Percentiles rank a stretch among this genome's conserved stretches.
phyloP scores from a whole-genome alignment of 140 eudicot genomes.

The Erigeron philadelphicus region DNA sequence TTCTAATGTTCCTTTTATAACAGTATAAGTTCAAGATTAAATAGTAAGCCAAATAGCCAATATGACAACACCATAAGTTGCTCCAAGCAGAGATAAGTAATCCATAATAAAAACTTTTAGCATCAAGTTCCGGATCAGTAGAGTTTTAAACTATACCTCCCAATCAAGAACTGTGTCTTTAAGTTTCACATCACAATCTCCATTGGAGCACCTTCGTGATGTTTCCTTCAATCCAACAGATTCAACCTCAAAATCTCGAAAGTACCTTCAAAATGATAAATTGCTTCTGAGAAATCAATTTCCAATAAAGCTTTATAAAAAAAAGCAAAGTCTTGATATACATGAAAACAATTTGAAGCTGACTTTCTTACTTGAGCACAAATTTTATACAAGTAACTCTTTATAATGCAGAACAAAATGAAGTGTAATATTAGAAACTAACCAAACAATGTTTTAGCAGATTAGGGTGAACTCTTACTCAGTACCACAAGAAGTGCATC shows the following conservation, averaged over 20 bases:
- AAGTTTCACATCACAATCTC: constrained; percentile 56
- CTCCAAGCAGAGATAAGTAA: not conserved
- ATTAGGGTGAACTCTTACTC: constrained; percentile 51
- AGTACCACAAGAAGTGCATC: constrained; percentile 69
- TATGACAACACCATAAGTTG: not conserved
- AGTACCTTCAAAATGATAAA: constrained; percentile 48
- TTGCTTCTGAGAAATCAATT: constrained; percentile 20
- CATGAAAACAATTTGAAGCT: too few relatives aligned
- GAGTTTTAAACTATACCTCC: constrained; percentile 57
- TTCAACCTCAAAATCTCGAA: constrained; percentile 90
- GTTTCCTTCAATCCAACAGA: constrained; percentile 88
- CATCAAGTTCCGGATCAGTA: constrained; percentile 1
- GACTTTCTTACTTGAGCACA: not conserved
- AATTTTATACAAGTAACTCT: not conserved
- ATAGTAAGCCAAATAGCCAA: not conserved
- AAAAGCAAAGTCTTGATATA: not conserved
- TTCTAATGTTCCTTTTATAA: not conserved
- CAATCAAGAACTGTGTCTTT: constrained; percentile 92
- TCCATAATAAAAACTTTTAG: not conserved
- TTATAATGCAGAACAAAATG: not conserved
- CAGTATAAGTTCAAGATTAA: not conserved
- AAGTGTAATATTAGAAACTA: constrained; percentile 12
- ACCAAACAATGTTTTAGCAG: not conserved
- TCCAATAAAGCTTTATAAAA: constrained; percentile 8
- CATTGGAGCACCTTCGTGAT: constrained; percentile 62